Evolutionary conservation across 306 rosid genomes (phyloP).

Genomic region (Ormosia emarginata): DNA sequence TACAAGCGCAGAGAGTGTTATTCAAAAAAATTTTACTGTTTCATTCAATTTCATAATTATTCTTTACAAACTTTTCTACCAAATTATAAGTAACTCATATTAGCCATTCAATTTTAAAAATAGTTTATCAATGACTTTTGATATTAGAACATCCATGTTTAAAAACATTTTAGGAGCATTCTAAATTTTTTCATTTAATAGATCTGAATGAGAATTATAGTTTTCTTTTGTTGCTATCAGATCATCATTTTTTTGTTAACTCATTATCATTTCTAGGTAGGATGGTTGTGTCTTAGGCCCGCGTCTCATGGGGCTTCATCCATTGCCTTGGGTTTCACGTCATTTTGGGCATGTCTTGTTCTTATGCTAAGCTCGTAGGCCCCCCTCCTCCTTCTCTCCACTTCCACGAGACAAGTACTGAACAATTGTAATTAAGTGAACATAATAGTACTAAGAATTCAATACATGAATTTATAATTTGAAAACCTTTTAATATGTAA

Average conservation of each 20-base stretch:
- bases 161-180: too few relatives aligned
- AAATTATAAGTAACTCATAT: too few relatives aligned
- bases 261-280: neutral
- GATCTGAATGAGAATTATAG: neutral
- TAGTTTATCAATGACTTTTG: too few relatives aligned
- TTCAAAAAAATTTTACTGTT: too few relatives aligned
- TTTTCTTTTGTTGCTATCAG: neutral
- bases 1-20: too few relatives aligned
- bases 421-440: neutral
- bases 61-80: too few relatives aligned
- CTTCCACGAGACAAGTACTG: neutral
- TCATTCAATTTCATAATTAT: too few relatives aligned
- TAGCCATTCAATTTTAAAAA: too few relatives aligned
- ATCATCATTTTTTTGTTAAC: too few relatives aligned
- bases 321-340: slow-evolving; percentile 23
- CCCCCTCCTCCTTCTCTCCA: neutral
- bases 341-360: slow-evolving; percentile 12
- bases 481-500: neutral
- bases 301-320: neutral
- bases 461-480: neutral
- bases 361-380: neutral
- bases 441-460: neutral
- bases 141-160: too few relatives aligned
- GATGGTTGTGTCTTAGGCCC: neutral
- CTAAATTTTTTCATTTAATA: too few relatives aligned